phyloP scores from a whole-genome alignment of 1,284 basidiomycete species.

The Leccinum griseonigrum region DNA sequence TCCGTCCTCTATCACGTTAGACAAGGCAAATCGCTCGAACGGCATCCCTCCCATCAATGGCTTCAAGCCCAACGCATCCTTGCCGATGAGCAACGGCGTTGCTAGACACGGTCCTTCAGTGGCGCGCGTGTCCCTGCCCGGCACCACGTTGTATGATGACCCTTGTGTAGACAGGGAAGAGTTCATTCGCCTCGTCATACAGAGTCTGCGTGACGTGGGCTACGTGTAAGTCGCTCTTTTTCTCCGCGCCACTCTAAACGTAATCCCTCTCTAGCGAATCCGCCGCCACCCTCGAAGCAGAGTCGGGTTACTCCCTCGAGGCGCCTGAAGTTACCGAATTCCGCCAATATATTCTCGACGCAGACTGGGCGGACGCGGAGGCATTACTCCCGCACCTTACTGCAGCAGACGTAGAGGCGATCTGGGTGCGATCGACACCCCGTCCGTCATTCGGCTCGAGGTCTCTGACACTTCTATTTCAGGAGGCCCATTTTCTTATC shows the following conservation, averaged over 20 bases:
- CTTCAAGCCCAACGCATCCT: slow-evolving; percentile 34
- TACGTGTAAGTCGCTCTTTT: slow-evolving; percentile 70
- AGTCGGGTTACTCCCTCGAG: slow-evolving; percentile 91
- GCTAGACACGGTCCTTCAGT: slow-evolving; percentile 47
- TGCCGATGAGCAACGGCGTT: slow-evolving; percentile 40
- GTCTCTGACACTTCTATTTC: slow-evolving; percentile 23
- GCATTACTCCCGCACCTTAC: slow-evolving; percentile 67
- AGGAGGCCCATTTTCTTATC: slow-evolving; percentile 87
- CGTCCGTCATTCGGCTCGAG: slow-evolving; percentile 8
- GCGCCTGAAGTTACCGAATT: slow-evolving; percentile 78
- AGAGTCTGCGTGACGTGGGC: slow-evolving; percentile 90
- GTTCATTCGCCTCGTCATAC: slow-evolving; percentile 87
- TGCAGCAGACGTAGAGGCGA: slow-evolving; percentile 59
- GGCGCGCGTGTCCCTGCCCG: slow-evolving; percentile 62
- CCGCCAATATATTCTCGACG: slow-evolving; percentile 78
- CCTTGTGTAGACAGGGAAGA: slow-evolving; percentile 85
- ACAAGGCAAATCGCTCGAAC: slow-evolving; percentile 48
- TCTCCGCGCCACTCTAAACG: slow-evolving; percentile 15
- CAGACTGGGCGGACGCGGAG: slow-evolving; percentile 83
- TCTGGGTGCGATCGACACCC: slow-evolving; percentile 51
- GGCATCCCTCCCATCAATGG: slow-evolving; percentile 48
- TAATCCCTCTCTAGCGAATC: slow-evolving; percentile 61
- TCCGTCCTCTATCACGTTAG: slow-evolving; percentile 49
- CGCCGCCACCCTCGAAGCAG: slow-evolving; percentile 83
- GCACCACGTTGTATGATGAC: slow-evolving; percentile 71